These are phyloP conservation scores for Ogataea henricii DNA, from an alignment of 805 yeast species.

Conservation along the genomic window DNA sequence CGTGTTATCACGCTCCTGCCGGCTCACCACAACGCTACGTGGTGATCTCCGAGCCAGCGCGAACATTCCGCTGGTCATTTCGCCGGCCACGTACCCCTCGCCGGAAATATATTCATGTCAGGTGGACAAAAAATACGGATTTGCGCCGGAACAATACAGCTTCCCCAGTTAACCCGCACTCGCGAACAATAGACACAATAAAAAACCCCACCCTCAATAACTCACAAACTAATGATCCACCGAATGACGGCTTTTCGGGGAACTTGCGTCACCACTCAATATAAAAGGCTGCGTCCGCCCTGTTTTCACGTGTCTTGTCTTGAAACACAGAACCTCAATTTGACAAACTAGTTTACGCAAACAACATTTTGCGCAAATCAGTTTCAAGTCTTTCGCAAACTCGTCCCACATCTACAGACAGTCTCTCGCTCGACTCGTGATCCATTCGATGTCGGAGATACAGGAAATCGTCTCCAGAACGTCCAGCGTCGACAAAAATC, in stretches of 20 bases:
- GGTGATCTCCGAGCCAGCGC: too few species aligned
- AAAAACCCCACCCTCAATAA: neutral
- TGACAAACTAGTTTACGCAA: too few species aligned
- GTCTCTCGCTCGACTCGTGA: neutral
- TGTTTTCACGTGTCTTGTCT: too few species aligned
- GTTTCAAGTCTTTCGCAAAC: too few species aligned
- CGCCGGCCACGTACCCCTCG: neutral
- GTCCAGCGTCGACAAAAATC: neutral
- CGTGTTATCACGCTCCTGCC: too few species aligned
- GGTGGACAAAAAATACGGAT: neutral
- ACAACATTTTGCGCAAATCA: too few species aligned
- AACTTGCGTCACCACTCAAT: too few species aligned
- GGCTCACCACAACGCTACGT: too few species aligned
- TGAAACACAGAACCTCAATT: too few species aligned
- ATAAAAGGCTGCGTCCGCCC: too few species aligned
- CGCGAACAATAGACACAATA: neutral
- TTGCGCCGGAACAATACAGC: neutral
- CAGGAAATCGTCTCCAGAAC: neutral
- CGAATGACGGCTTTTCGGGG: neutral
- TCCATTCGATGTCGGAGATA: neutral
- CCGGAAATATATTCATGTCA: neutral
- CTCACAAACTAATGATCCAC: neutral
- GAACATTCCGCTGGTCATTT: neutral
- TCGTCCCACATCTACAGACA: too few species aligned
- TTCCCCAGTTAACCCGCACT: slow-evolving; percentile 1